Evolutionary conservation across 2,329 filamentous ascomycete genomes (phyloP).

Genomic region (Phaeosphaeriaceae sp.): DNA sequence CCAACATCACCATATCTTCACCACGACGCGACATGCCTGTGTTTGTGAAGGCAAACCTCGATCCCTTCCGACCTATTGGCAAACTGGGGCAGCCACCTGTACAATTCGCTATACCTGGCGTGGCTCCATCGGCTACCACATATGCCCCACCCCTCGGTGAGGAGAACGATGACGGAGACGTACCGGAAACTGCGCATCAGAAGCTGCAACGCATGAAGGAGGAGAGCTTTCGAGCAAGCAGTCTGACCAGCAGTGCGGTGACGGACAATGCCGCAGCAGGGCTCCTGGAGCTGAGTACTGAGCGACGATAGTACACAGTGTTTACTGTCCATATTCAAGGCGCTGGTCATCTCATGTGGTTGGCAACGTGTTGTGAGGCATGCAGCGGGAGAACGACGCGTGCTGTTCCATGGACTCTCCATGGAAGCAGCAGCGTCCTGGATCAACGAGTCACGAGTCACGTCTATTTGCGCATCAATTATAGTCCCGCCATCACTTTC

Average conservation of each 20-base stretch:
- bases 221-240: constrained; percentile 38
- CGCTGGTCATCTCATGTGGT: background rate
- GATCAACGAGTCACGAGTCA: background rate
- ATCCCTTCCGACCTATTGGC: constrained; percentile 38
- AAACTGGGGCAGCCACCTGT: constrained; percentile 49
- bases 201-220: constrained; percentile 34
- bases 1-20: constrained; percentile 41
- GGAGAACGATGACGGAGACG: constrained; percentile 22
- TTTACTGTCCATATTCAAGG: background rate
- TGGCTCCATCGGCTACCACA: constrained; percentile 10
- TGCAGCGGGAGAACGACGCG: background rate
- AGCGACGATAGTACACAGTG: constrained; percentile 16
- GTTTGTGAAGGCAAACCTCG: constrained; percentile 40
- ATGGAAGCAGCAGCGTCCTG: background rate
- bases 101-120: constrained; percentile 37
- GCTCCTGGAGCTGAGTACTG: constrained; percentile 57
- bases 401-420: too few relatives aligned
- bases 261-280: constrained; percentile 61
- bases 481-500: too few relatives aligned
- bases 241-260: constrained; percentile 56
- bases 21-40: constrained; percentile 28
- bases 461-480: background rate
- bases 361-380: background rate
- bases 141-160: constrained; percentile 16
- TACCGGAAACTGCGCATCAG: constrained; percentile 30